Conservation (phyloP, 208 protist species). For the Porcisia deanei region DNA sequence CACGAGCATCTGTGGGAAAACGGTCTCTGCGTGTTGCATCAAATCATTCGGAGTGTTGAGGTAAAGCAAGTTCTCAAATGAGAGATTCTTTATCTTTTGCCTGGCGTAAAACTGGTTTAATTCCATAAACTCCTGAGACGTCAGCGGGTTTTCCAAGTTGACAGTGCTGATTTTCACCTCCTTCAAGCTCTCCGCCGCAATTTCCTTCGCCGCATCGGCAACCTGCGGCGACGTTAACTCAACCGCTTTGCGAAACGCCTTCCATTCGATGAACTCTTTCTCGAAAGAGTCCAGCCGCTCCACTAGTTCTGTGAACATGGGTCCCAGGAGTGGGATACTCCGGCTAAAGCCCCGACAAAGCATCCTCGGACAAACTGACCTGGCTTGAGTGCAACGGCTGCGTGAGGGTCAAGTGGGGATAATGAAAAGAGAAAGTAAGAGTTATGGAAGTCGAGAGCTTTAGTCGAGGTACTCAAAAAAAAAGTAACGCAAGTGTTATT, state of each 20-base stretch:
- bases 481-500: too few relatives aligned
- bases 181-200: slow-evolving; percentile 37
- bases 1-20: slow-evolving; percentile 69
- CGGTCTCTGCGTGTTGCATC: slow-evolving; percentile 35
- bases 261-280: slow-evolving; percentile 74
- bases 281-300: slow-evolving; percentile 76
- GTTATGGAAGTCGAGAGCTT: too few relatives aligned
- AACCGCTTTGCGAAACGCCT: slow-evolving; percentile 68
- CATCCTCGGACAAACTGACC: neutral
- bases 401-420: too few relatives aligned
- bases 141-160: slow-evolving; percentile 49
- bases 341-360: slow-evolving; percentile 15
- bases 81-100: slow-evolving; percentile 41
- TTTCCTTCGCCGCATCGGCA: slow-evolving; percentile 36
- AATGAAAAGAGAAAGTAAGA: too few relatives aligned
- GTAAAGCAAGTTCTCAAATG: slow-evolving; percentile 53
- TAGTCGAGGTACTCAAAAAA: too few relatives aligned
- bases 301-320: slow-evolving; percentile 24
- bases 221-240: slow-evolving; percentile 61
- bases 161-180: slow-evolving; percentile 27
- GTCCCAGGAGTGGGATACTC: slow-evolving; percentile 12
- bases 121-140: slow-evolving; percentile 68
- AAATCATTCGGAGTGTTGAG: slow-evolving; percentile 54
- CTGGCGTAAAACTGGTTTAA: slow-evolving; percentile 75
- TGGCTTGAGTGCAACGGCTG: neutral